Conservation (phyloP, 2,329 filamentous ascomycete species). For the Cladophialophora carrionii region DNA sequence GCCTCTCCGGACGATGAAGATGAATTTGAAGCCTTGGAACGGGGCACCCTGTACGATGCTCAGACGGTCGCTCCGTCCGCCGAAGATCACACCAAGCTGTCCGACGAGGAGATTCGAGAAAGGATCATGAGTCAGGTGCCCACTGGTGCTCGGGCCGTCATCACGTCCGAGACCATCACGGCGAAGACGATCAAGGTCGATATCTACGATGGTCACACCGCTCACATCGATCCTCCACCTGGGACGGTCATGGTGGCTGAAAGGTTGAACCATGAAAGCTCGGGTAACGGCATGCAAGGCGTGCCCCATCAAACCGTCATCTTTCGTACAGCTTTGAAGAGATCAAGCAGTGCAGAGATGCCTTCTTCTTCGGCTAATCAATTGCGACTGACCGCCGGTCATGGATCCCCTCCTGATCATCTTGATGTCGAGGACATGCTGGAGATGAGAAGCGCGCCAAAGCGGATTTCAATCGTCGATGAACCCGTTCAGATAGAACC, state of each 20-base stretch:
- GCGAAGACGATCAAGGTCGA: slow-evolving; percentile 54
- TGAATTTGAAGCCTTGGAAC: slow-evolving; percentile 48
- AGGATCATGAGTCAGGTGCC: slow-evolving; percentile 54
- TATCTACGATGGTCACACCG: slow-evolving; percentile 49
- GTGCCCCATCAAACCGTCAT: slow-evolving; percentile 51
- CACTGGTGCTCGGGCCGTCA: slow-evolving; percentile 48
- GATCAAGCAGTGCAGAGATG: slow-evolving; percentile 35
- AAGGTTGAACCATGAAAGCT: slow-evolving; percentile 54
- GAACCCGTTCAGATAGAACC: slow-evolving; percentile 27
- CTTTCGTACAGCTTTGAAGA: slow-evolving; percentile 50
- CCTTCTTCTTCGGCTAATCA: slow-evolving; percentile 24
- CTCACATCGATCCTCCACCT: slow-evolving; percentile 50
- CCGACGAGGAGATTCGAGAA: slow-evolving; percentile 52
- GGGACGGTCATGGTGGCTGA: slow-evolving; percentile 53
- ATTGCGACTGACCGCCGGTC: slow-evolving; percentile 26
- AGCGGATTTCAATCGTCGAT: slow-evolving; percentile 32
- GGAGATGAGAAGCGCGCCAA: slow-evolving; percentile 30
- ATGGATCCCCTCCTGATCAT: slow-evolving; percentile 38
- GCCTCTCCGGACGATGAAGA: slow-evolving; percentile 45
- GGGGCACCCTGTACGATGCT: slow-evolving; percentile 41
- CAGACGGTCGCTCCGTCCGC: slow-evolving; percentile 40
- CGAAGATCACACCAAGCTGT: slow-evolving; percentile 46
- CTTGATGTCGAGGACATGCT: slow-evolving; percentile 34
- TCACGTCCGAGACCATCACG: slow-evolving; percentile 49
- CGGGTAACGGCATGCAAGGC: slow-evolving; percentile 47